phyloP scores from a whole-genome alignment of 2,329 filamentous ascomycete species.

The Xylaria sp. region DNA sequence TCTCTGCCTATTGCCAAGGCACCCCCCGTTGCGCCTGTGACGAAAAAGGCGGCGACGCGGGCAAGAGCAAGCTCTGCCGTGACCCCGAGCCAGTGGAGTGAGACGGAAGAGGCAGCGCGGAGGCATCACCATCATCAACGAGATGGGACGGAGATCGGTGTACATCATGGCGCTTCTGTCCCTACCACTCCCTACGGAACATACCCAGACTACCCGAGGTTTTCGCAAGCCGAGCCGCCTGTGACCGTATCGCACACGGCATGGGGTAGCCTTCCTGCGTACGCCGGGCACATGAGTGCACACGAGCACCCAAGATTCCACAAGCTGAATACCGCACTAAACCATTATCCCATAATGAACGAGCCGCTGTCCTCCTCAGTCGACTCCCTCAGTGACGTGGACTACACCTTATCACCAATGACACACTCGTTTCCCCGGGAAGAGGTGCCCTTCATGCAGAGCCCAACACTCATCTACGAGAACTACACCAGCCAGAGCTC shows the following conservation, averaged over 20 bases:
- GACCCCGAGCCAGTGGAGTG: slow-evolving; percentile 54
- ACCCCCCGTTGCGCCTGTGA: slow-evolving; percentile 61
- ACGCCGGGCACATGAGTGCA: slow-evolving; percentile 54
- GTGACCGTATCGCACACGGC: slow-evolving; percentile 54
- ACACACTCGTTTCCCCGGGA: slow-evolving; percentile 65
- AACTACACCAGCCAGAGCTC: slow-evolving; percentile 64
- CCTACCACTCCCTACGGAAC: slow-evolving; percentile 50
- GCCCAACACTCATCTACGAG: slow-evolving; percentile 67
- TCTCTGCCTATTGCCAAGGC: slow-evolving; percentile 76
- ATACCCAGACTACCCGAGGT: slow-evolving; percentile 63
- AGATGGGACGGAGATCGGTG: slow-evolving; percentile 52
- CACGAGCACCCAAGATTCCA: slow-evolving; percentile 57
- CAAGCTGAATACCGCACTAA: slow-evolving; percentile 54
- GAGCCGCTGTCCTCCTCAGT: slow-evolving; percentile 65
- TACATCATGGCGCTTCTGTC: slow-evolving; percentile 56
- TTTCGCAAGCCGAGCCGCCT: slow-evolving; percentile 58
- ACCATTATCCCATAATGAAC: slow-evolving; percentile 57
- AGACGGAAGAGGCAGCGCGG: slow-evolving; percentile 51
- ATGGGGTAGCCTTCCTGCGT: slow-evolving; percentile 60
- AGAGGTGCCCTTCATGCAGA: slow-evolving; percentile 66
- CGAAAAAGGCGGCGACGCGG: slow-evolving; percentile 60
- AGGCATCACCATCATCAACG: slow-evolving; percentile 50
- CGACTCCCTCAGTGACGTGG: slow-evolving; percentile 70
- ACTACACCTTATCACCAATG: slow-evolving; percentile 66
- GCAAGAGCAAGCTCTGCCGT: slow-evolving; percentile 58